A percentile compares a stretch with the other conserved stretches of the same genome.
phyloP scores from a whole-genome alignment of 306 rosid species.

The Glycine soja region DNA sequence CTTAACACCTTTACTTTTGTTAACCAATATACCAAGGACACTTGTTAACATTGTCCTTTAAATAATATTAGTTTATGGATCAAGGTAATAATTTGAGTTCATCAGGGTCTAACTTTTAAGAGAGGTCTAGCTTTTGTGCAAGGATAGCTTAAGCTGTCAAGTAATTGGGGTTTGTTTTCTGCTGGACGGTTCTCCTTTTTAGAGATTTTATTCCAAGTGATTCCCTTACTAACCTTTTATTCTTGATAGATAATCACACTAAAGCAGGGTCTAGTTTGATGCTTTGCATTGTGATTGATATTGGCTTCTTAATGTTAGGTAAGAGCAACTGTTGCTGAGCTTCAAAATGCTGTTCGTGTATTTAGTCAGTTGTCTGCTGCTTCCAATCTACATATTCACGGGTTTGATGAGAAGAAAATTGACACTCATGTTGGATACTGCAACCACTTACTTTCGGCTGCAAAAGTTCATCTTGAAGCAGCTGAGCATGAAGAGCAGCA shows the following conservation, averaged over 20 bases:
- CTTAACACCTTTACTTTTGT: not conserved
- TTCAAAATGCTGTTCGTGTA: conserved; percentile 96
- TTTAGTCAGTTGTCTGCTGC: conserved; percentile 99
- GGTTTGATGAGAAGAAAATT: conserved; percentile 98
- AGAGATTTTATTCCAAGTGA: not conserved
- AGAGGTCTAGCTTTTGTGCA: conserved; percentile 2
- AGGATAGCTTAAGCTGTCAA: not conserved
- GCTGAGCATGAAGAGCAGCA: conserved; percentile 98
- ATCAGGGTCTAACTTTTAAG: not conserved
- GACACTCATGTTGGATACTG: conserved; percentile 99
- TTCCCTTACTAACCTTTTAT: conserved; percentile 1
- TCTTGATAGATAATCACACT: not conserved
- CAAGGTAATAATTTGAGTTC: not conserved
- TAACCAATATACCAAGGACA: not conserved
- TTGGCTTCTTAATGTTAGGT: conserved; percentile 63
- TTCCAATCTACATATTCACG: conserved; percentile 96
- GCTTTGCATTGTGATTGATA: conserved; percentile 25
- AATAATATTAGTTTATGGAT: not conserved
- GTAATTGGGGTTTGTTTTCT: not conserved
- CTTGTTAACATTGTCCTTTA: not conserved
- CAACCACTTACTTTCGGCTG: conserved; percentile 86
- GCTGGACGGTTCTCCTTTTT: not conserved
- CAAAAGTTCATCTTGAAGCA: conserved; percentile 86
- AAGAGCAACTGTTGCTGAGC: conserved; percentile 85
- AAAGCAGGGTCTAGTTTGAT: conserved; percentile 12